Evolutionary conservation across 2,329 filamentous ascomycete species (phyloP), one percentile per base, ranked within the genome.

Genomic region (Scolecobasidium constrictum): DNA sequence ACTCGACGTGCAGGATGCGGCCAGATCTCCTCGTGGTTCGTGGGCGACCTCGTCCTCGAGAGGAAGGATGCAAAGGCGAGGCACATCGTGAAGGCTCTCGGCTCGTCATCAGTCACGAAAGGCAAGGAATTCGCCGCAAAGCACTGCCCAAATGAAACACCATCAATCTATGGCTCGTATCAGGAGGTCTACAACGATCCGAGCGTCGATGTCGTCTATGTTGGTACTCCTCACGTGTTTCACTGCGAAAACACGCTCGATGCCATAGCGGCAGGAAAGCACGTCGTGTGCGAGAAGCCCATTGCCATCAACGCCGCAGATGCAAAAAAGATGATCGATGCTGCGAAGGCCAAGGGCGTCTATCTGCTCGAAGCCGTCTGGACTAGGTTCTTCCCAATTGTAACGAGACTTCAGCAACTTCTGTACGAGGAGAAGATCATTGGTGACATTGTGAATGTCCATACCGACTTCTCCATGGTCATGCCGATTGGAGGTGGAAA

Each of bases 291-390:
- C 45, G 67, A 70, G 46, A 70, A 70, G 49, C 53, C 67, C 0
- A 67, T 71, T 43, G 55, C 62, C 0, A 45, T 69, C 26, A 69
- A 61, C 13, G 59, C 62, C 0, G 49, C 41, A 3, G 63, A 70
- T 26, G 61, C 65, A 0, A 54, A 48, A 19, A 59, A 65, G 34
- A 60, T 69, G 3, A 58, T 67, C 12, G 56, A 49, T 1, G 61
- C 62, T 0, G 67, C 67, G 0, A 53, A 57, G 44, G 44, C 48
- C 20, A 63, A 63, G 44, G 59, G 60, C 6, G 59, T 69, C 3
- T 70, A 63, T 43, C 48, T 70, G 18, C 63, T 65, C 54, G 67
- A 70, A 48, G 67, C 65, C 9, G 62, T 69, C 61, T 68, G 66
- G 67, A 62, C 62, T 3, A 61, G 66, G 9, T 64, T 64, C 52